Percentiles rank a stretch among this genome's conserved stretches.
Conservation (phyloP, 768 basidiomycete species). For the Cyclocybe cylindracea region DNA sequence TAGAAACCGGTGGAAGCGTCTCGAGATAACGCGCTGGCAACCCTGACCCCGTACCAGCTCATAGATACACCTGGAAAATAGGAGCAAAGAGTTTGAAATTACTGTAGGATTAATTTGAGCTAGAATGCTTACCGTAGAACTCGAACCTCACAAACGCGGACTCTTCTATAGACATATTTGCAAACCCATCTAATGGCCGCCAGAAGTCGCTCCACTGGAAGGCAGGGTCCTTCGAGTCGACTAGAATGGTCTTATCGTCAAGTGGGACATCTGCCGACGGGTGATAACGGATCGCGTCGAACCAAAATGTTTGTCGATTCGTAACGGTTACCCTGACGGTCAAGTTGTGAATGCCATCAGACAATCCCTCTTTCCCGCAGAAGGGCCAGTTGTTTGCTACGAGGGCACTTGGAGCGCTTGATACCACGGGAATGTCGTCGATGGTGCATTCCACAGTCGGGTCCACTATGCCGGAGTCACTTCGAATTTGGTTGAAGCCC, state of each 20-base stretch:
- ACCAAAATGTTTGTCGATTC: slow-evolving; percentile 9
- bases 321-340: slow-evolving; percentile 6
- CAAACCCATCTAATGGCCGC: background rate
- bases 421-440: background rate
- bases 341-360: slow-evolving; percentile 7
- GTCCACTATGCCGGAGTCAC: too few species aligned
- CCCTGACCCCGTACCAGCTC: too few species aligned
- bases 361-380: background rate
- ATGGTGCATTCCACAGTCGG: background rate
- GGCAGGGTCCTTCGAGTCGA: slow-evolving; percentile 3
- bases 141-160: too few species aligned
- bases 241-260: slow-evolving; percentile 4
- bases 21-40: too few species aligned
- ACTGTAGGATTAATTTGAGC: too few species aligned
- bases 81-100: too few species aligned
- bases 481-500: too few species aligned
- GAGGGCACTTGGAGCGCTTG: too few species aligned
- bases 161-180: too few species aligned
- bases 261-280: slow-evolving; percentile 4
- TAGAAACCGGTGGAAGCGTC: too few species aligned
- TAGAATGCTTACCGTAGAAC: too few species aligned
- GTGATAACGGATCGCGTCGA: slow-evolving; percentile 9
- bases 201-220: slow-evolving; percentile 5
- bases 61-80: too few species aligned
- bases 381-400: slow-evolving; percentile 3